Evolutionary conservation across 345 rosid genomes (phyloP), one percentile per base, ranked within the genome.

Genomic region (Acer saccharum): DNA sequence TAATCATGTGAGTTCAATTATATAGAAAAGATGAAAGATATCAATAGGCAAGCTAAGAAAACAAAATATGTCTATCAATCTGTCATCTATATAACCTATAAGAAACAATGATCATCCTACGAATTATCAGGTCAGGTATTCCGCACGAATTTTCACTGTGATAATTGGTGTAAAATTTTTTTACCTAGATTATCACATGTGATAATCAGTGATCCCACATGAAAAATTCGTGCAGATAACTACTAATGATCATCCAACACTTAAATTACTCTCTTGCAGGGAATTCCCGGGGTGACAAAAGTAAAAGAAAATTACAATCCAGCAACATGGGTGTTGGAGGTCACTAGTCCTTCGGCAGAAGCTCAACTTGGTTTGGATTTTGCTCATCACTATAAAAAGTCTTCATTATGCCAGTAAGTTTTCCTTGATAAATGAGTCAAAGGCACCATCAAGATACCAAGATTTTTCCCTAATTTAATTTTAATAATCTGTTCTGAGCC

Each of bases 291-390:
- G 57, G 83, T 84, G 35, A 80, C 84, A 6, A 84, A 81, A 70
- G 84, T 88, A 60, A 84, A 84, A 73, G 83, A 81, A 54, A 84
- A 84, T 44, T 65, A 84, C 43, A 88, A 88, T 44, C 91, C 91
- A 10, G 91, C 91, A 68, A 88, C 89, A 39, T 88, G 91, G 91
- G 86, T 88, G 89, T 76, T 86, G 64, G 89, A 88, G 68, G 78
- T 84, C 50, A 88, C 86, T 0, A 55, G 25, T 43, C 35, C 84
- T 58, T 80, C 84, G 1, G 57, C 60, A 29, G 91, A 86, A 76
- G 25, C 80, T 55, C 79, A 44, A 48, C 80, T 82, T 20, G 79
- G 81, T 46, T 12, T 81, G 71, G 84, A 87, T 71, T 87, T 81
- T 43, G 72, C 81, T n/a, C n/a, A 12, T 17, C 23, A 81, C 46